Evolutionary conservation across 345 rosid species (phyloP).

Genomic region (Brassica napus): DNA sequence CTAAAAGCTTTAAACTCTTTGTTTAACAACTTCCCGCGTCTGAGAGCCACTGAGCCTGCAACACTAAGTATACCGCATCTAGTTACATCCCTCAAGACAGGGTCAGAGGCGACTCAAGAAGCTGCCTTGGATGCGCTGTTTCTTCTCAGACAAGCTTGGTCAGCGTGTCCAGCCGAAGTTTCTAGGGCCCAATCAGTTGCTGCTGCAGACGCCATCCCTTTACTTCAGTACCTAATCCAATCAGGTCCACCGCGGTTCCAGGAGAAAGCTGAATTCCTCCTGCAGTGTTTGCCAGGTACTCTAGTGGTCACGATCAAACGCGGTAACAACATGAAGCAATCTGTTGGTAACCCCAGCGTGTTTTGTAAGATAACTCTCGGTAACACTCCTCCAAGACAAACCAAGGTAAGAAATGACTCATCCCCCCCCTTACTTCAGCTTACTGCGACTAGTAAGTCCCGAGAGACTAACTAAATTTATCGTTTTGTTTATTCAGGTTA

Average conservation of each 20-base stretch:
- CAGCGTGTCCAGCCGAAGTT: constrained; percentile 97
- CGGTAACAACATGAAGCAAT: constrained; percentile 98
- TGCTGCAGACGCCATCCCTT: constrained; percentile 97
- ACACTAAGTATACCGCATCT: constrained; percentile 96
- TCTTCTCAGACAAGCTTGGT: constrained; percentile 99
- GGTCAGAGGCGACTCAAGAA: constrained; percentile 98
- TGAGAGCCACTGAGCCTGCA: constrained; percentile 97
- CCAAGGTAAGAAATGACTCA: constrained; percentile 54
- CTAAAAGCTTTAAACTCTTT: constrained; percentile 85
- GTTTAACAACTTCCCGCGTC: constrained; percentile 93
- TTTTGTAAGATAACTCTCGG: constrained; percentile 93
- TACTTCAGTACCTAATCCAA: constrained; percentile 92
- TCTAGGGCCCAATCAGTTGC: constrained; percentile 96
- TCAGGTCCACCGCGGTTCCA: constrained; percentile 99
- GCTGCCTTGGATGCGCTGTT: constrained; percentile 95
- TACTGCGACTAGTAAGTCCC: neutral
- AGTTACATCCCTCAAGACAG: constrained; percentile 89
- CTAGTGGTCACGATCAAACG: constrained; percentile 86
- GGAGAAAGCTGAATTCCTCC: constrained; percentile 94
- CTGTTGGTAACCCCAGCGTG: constrained; percentile 97
- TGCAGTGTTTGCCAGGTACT: constrained; percentile 99
- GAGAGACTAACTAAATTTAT: constrained; percentile 1
- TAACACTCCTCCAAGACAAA: constrained; percentile 81
- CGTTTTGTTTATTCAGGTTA: constrained; percentile 50
- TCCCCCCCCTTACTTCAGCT: neutral